Percentiles rank a stretch among this genome's conserved stretches.
Evolutionary conservation across 768 basidiomycete species (phyloP).

Genomic region (Cyclocybe aegerita): DNA sequence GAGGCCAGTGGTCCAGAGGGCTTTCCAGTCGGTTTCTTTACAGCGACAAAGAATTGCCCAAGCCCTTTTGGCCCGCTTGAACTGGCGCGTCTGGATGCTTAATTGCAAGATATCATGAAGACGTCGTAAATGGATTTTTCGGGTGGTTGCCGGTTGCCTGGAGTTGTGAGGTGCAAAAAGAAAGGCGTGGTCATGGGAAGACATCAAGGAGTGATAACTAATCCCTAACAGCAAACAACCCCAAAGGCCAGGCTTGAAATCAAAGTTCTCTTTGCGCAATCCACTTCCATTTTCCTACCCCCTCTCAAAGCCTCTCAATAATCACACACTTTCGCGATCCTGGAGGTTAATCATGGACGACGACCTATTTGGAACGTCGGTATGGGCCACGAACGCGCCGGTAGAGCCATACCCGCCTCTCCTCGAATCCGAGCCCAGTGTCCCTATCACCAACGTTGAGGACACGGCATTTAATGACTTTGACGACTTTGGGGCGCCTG

Average conservation of each 20-base stretch:
- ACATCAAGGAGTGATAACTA: constrained; percentile 18
- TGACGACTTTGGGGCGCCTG: constrained; percentile 56
- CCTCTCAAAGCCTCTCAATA: too few relatives aligned
- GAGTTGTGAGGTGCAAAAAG: constrained; percentile 61
- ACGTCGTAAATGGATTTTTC: constrained; percentile 73
- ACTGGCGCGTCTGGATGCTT: constrained; percentile 65
- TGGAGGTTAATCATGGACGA: constrained; percentile 1
- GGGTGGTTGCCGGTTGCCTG: constrained; percentile 48
- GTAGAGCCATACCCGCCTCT: constrained; percentile 24
- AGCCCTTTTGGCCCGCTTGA: constrained; percentile 59
- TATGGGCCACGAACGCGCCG: constrained; percentile 56
- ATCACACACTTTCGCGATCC: neutral
- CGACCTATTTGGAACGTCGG: constrained; percentile 5
- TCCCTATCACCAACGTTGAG: constrained; percentile 26
- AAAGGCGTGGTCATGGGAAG: constrained; percentile 43
- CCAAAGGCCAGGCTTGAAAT: constrained; percentile 5
- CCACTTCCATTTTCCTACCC: too few relatives aligned
- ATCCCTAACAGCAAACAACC: constrained; percentile 6
- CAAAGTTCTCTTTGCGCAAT: neutral
- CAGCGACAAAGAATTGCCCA: constrained; percentile 78
- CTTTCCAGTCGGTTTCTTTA: constrained; percentile 74
- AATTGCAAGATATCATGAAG: constrained; percentile 75
- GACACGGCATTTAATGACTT: constrained; percentile 43
- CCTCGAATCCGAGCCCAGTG: constrained; percentile 20
- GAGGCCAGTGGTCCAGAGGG: constrained; percentile 70